Evolutionary conservation across 805 yeast genomes (phyloP).

Genomic region (Ascoidea tarda): DNA sequence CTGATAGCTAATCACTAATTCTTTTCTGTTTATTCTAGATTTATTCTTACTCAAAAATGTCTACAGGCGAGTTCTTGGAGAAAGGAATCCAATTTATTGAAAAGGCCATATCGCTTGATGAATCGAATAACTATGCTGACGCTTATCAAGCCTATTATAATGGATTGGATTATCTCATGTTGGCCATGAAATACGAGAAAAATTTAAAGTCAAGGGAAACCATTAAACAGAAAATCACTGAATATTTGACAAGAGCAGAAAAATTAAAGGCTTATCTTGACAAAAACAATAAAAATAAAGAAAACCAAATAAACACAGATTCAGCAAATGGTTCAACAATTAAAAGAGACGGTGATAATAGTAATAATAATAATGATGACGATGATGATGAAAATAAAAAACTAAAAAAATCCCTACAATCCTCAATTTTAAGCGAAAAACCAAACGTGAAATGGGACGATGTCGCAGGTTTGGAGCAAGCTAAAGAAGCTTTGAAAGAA

Average conservation of each 20-base stretch:
- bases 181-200: slow-evolving; percentile 90
- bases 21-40: too few species aligned
- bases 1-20: too few species aligned
- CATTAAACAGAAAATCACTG: slow-evolving; percentile 79
- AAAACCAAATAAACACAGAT: slow-evolving; percentile 8
- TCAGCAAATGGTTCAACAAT: slow-evolving; percentile 10
- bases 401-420: slow-evolving; percentile 78
- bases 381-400: slow-evolving; percentile 79
- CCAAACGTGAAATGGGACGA: slow-evolving; percentile 94
- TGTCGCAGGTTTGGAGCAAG: slow-evolving; percentile 89
- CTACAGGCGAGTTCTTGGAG: slow-evolving; percentile 59
- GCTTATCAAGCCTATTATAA: slow-evolving; percentile 88
- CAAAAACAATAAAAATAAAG: slow-evolving; percentile 31
- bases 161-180: slow-evolving; percentile 89
- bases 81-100: slow-evolving; percentile 94
- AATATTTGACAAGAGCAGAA: slow-evolving; percentile 86
- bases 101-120: slow-evolving; percentile 89
- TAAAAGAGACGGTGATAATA: slow-evolving; percentile 37
- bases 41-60: slow-evolving; percentile 13
- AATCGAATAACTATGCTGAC: slow-evolving; percentile 80
- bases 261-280: slow-evolving; percentile 83
- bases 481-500: slow-evolving; percentile 93
- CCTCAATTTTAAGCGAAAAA: slow-evolving; percentile 81
- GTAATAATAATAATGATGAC: slow-evolving; percentile 46
- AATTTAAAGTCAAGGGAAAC: slow-evolving; percentile 81